phyloP scores from a whole-genome alignment of 2,329 filamentous ascomycete species.

The Piedraia hortae region DNA sequence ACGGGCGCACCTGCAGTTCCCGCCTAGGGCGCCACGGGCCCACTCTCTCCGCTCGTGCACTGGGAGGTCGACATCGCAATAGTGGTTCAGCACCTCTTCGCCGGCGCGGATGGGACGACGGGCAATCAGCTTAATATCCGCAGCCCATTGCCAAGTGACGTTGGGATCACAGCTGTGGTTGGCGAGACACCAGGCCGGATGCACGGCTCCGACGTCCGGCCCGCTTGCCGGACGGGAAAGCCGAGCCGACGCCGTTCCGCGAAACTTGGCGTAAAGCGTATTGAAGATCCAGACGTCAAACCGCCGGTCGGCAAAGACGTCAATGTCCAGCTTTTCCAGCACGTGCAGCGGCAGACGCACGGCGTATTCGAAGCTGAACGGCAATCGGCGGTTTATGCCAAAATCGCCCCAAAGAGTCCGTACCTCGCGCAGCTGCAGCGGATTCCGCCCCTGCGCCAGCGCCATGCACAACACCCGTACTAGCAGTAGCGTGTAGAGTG shows the following conservation, averaged over 20 bases:
- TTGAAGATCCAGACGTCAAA: conserved; percentile 70
- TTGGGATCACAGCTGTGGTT: conserved; percentile 95
- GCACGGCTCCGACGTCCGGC: conserved; percentile 76
- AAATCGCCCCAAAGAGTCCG: conserved; percentile 42
- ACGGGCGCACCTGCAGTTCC: conserved; percentile 61
- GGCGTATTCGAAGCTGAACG: conserved; percentile 53
- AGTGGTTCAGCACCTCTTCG: conserved; percentile 78
- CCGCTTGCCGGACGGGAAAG: conserved; percentile 47
- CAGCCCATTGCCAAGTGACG: conserved; percentile 80
- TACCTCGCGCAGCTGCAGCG: conserved; percentile 30
- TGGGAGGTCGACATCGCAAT: conserved; percentile 58
- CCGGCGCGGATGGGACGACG: conserved; percentile 39
- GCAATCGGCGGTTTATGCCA: conserved; percentile 29
- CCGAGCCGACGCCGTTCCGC: conserved; percentile 70
- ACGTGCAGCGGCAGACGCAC: conserved; percentile 49
- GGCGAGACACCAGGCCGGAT: conserved; percentile 85
- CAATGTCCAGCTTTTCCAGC: conserved; percentile 60
- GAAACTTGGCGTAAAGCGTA: conserved; percentile 75
- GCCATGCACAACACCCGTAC: conserved; percentile 32
- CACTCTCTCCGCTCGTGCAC: conserved; percentile 68
- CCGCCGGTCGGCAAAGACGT: conserved; percentile 32
- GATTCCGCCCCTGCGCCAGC: conserved; percentile 29
- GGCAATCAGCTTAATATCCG: conserved; percentile 43
- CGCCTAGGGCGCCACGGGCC: conserved; percentile 66
- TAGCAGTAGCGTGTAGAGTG: conserved; percentile 31